These are phyloP conservation scores for Chytriomyces confervae DNA, from an alignment of 192 early-diverging fungal genomes.

Conservation along the genomic window DNA sequence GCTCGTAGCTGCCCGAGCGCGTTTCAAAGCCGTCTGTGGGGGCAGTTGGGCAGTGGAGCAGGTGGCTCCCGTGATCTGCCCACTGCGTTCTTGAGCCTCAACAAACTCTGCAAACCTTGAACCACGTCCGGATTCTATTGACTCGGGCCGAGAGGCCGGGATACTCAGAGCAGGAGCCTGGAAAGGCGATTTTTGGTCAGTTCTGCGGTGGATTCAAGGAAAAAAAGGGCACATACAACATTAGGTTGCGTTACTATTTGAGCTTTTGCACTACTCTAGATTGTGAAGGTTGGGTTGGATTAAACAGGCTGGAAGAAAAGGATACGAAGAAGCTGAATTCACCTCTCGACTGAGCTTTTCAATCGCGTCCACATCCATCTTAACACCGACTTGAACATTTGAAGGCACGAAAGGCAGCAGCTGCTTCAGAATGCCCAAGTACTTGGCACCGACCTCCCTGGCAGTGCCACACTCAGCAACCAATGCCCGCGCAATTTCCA, in stretches of 20 bases:
- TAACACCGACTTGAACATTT: constrained; percentile 29
- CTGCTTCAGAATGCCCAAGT: constrained; percentile 27
- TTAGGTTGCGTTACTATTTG: no score
- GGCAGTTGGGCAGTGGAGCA: no score
- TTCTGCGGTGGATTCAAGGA: no score
- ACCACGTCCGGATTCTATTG: no score
- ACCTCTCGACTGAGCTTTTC: constrained; percentile 14
- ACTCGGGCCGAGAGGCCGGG: background rate
- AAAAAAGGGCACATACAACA: no score
- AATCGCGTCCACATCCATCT: constrained; percentile 40
- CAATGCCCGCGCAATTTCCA: constrained; percentile 23
- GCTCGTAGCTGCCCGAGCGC: no score
- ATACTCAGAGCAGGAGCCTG: background rate
- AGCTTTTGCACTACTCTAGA: background rate
- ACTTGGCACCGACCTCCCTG: constrained; percentile 19
- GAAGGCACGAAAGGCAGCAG: constrained; percentile 20
- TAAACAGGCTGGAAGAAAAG: constrained; percentile 1
- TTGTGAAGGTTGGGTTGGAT: background rate
- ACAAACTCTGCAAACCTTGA: no score
- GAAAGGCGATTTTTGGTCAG: no score
- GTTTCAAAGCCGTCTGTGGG: no score
- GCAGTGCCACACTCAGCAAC: constrained; percentile 15
- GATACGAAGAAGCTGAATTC: constrained; percentile 6
- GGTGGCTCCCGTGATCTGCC: no score
- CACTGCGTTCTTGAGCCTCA: no score